Conservation (phyloP, 2,329 filamentous ascomycete species). For the Fusarium penzigii region DNA sequence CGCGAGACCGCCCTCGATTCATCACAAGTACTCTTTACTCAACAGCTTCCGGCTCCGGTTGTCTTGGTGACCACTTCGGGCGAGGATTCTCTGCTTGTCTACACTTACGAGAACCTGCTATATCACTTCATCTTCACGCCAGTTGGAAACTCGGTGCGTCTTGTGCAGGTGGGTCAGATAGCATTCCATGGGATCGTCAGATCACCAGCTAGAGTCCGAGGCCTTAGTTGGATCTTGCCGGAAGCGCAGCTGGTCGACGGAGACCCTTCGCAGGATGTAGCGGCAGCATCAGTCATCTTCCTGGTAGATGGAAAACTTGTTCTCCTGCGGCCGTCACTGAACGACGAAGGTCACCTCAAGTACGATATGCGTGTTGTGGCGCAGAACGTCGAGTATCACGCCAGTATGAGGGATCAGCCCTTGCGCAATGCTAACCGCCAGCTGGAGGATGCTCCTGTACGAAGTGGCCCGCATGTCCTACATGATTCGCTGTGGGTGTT, state of each 20-base stretch:
- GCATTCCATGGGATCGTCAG: constrained; percentile 95
- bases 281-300: constrained; percentile 89
- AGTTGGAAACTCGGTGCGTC: constrained; percentile 66
- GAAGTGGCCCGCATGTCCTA: constrained; percentile 50
- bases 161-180: constrained; percentile 96
- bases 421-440: constrained; percentile 35
- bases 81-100: constrained; percentile 91
- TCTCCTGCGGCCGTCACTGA: constrained; percentile 81
- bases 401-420: constrained; percentile 84
- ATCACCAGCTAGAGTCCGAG: constrained; percentile 87
- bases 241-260: constrained; percentile 87
- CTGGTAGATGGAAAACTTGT: constrained; percentile 98
- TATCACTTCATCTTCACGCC: constrained; percentile 91
- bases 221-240: constrained; percentile 93
- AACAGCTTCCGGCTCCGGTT: constrained; percentile 80
- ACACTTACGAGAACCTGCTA: constrained; percentile 93
- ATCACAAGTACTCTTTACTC: constrained; percentile 71
- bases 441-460: constrained; percentile 24
- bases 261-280: constrained; percentile 93
- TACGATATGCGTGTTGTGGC: constrained; percentile 98
- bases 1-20: constrained; percentile 78
- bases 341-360: constrained; percentile 81
- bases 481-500: constrained; percentile 94
- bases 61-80: constrained; percentile 87
- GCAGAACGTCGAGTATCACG: constrained; percentile 94